Conservation (phyloP, 148 eudicot species). For the Beta vulgaris region DNA sequence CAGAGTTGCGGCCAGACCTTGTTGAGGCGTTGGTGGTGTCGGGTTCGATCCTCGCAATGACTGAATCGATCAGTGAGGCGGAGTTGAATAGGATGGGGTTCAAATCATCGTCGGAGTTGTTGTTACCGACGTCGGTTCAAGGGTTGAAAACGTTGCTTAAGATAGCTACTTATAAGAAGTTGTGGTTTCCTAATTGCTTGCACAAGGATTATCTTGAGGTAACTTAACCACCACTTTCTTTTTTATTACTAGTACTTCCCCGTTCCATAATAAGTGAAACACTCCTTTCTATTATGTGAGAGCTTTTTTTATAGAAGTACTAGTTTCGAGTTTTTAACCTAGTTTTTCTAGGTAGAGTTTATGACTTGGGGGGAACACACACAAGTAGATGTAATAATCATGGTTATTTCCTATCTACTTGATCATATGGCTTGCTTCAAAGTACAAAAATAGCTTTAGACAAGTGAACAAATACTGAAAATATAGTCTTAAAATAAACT, state of each 20-base stretch:
- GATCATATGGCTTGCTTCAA: too few species aligned
- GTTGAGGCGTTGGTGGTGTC: slow-evolving; percentile 68
- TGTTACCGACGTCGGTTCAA: slow-evolving; percentile 72
- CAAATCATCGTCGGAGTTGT: slow-evolving; percentile 71
- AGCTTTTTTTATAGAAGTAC: too few species aligned
- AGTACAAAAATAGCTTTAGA: too few species aligned
- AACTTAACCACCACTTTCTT: background rate
- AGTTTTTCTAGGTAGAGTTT: too few species aligned
- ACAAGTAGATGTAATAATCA: too few species aligned
- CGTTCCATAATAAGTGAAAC: too few species aligned
- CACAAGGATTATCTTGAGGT: slow-evolving; percentile 87
- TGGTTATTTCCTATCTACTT: too few species aligned
- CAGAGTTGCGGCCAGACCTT: slow-evolving; percentile 65
- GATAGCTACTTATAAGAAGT: slow-evolving; percentile 73
- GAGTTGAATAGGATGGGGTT: slow-evolving; percentile 62
- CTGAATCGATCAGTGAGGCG: slow-evolving; percentile 61
- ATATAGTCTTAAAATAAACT: too few species aligned
- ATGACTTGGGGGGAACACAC: too few species aligned
- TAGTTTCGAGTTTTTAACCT: too few species aligned
- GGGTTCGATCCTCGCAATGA: slow-evolving; percentile 86
- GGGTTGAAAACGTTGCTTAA: slow-evolving; percentile 72
- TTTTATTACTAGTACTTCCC: background rate
- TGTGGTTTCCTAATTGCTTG: slow-evolving; percentile 83
- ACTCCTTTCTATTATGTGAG: too few species aligned
- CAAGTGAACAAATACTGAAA: too few species aligned